Evolutionary conservation across 2,329 filamentous ascomycete genomes (phyloP).

Genomic region (Dothiorella sarmentorum): DNA sequence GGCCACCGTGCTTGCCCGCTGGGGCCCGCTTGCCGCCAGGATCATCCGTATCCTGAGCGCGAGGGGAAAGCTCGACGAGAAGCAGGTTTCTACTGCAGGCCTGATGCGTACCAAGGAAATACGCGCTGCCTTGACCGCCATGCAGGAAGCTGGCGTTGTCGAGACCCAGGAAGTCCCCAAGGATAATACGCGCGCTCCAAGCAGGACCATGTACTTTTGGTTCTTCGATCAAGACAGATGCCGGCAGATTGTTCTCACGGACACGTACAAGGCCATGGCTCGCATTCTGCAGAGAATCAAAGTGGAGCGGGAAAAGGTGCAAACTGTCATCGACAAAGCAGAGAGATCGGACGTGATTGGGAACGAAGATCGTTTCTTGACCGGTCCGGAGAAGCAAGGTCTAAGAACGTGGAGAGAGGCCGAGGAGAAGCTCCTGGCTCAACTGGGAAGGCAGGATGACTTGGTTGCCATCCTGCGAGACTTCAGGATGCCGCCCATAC

Average conservation of each 20-base stretch:
- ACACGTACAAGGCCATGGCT: slow-evolving; percentile 86
- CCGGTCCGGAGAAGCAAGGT: slow-evolving; percentile 66
- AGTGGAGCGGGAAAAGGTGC: slow-evolving; percentile 68
- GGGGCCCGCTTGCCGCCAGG: slow-evolving; percentile 69
- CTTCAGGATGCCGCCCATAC: slow-evolving; percentile 26
- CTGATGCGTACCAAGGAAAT: slow-evolving; percentile 84
- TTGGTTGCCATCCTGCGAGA: slow-evolving; percentile 80
- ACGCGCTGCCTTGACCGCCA: slow-evolving; percentile 75
- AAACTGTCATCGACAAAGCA: slow-evolving; percentile 73
- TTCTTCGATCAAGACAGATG: slow-evolving; percentile 79
- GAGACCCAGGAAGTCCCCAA: slow-evolving; percentile 93
- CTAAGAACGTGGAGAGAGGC: slow-evolving; percentile 61
- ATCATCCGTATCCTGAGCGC: slow-evolving; percentile 80
- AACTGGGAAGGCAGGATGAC: slow-evolving; percentile 79
- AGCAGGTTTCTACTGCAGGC: slow-evolving; percentile 73
- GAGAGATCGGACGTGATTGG: slow-evolving; percentile 83
- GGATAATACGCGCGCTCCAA: slow-evolving; percentile 76
- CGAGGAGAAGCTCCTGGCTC: slow-evolving; percentile 70
- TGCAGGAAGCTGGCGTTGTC: slow-evolving; percentile 82
- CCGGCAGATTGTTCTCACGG: slow-evolving; percentile 67
- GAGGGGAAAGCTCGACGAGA: slow-evolving; percentile 93
- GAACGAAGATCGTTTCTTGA: slow-evolving; percentile 76
- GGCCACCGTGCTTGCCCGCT: slow-evolving; percentile 65
- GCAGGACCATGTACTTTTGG: slow-evolving; percentile 85
- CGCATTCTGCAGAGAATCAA: slow-evolving; percentile 76